Evolutionary conservation across 768 basidiomycete species (phyloP), one percentile per base, ranked within the genome.

Genomic region (Collybia sordida): DNA sequence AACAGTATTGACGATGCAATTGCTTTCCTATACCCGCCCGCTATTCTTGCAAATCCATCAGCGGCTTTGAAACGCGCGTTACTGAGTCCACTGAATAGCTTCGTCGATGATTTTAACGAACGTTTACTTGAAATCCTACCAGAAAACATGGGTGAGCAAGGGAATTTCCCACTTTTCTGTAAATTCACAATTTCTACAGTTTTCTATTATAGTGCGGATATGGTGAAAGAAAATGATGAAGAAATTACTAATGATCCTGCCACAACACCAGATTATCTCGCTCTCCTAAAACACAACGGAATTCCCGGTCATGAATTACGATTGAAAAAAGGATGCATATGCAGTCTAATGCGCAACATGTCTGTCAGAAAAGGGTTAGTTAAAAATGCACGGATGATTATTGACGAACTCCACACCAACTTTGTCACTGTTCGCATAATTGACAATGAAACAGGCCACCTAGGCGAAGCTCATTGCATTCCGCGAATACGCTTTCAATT

Each of bases 401-500:
- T 36, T 21, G n/a, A 45, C 31, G 25, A 22, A 34, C 45, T 45
- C 1, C 45, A 45, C 8, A 6, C 31, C 27, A n/a, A 9, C 15
- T 38, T 19, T 22, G 18, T 42, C 36, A 21, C 22, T 14, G 40
- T 41, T 11, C 40, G n/a, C 22, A 2, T 41, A 22, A 41, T 41
- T 12, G 40, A 41, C 40, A 41, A 41, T n/a, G 21, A 2, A 9
- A 41, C 2, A 3, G 19, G 40, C n/a, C 4, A 25, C 3, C 45
- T 47, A 3, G 25, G 45, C 31, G 50, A 37, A 36, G 19, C 38
- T 17, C 50, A 51, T 18, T 51, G 50, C 21, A 48, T 52, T 2
- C 51, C 51, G 19, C 47, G 47, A n/a, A 52, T 52, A 27, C 21
- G 4, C 8, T 52, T 52, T 42, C 21, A 35, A 21, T 51, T 51